Evolutionary conservation across 2,329 filamentous ascomycete genomes (phyloP).

Genomic region (Pseudogymnoascus sp.): DNA sequence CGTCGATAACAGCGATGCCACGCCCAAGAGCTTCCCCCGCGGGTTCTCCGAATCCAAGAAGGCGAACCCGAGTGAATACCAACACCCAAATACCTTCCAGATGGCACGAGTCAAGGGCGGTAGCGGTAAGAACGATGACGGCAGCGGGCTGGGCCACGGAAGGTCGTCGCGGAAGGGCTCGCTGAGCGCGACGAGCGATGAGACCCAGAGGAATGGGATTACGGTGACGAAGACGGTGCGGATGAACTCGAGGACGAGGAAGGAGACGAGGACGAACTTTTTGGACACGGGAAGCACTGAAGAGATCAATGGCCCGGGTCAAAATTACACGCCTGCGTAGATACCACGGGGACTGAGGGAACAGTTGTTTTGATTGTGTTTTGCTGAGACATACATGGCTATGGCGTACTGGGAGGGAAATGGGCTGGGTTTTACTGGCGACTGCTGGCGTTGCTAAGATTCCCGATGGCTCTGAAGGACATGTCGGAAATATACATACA

Average conservation of each 20-base stretch:
- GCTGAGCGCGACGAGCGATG: neutral
- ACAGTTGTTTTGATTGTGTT: neutral
- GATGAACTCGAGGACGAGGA: conserved; percentile 3
- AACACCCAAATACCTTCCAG: conserved; percentile 1
- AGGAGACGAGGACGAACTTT: neutral
- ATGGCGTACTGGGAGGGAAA: conserved; percentile 1
- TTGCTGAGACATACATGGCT: neutral
- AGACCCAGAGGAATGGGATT: neutral
- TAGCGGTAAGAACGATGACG: neutral
- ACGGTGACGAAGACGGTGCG: neutral
- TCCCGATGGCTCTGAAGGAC: neutral
- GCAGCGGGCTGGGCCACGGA: neutral
- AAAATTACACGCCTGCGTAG: neutral
- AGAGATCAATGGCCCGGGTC: neutral
- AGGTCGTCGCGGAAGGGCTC: neutral
- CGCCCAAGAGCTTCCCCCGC: neutral
- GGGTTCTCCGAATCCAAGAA: neutral
- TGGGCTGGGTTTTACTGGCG: neutral
- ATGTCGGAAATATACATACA: neutral
- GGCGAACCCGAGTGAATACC: conserved; percentile 1
- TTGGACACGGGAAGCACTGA: conserved; percentile 1
- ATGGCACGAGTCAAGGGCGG: neutral
- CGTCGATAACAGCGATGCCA: neutral
- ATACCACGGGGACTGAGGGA: neutral
- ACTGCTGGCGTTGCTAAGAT: conserved; percentile 1